Evolutionary conservation across 1,284 basidiomycete genomes (phyloP), one percentile per base, ranked within the genome.

Genomic region (Cerrena zonata): DNA sequence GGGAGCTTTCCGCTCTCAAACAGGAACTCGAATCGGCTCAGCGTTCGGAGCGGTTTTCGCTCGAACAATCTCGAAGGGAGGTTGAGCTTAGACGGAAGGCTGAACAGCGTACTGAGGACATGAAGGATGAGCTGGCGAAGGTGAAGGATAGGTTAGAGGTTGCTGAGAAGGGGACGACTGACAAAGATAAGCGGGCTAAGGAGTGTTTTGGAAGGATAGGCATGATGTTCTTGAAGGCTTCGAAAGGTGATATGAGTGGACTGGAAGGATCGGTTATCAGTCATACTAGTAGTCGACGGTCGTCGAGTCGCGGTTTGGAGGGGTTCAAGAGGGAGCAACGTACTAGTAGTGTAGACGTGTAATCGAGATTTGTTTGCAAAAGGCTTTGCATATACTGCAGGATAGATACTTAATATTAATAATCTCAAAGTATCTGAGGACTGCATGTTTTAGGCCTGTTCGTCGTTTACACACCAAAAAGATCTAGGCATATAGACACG

Each of bases 1-100:
- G 61, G 1, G 61, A 69, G 37, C 56, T 75, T 10, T 67, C 70
- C 34, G 64, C 68, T 22, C 48, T 71, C 4, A 58, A 64, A 51
- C 62, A 66, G 44, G 66, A 73, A 50, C 65, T 71, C 26, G 59
- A 64, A 12, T 51, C 56, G 1, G 65, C 71, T 21, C 60, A 62
- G 27, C 65, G 69, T 26, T 65, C 66, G 54, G 74, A 76, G 55
- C 56, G 54, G 23, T 62, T 54, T 34, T 73, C 72, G 37, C 53
- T 73, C 38, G 68, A 69, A 19, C 71, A 71, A 57, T 65, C 72
- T 37, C 68, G 65, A 50, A 56, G 61, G 26, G 76, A 79, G 53
- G 64, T 69, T 10, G 69, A 71, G 42, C 57, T 55, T 12, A 68
- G 76, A 37, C 62, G 71, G 52, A 63, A 62, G 41, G 73, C 69